Conservation (phyloP, 768 basidiomycete genomes). For the Rhizopogon rudus region DNA sequence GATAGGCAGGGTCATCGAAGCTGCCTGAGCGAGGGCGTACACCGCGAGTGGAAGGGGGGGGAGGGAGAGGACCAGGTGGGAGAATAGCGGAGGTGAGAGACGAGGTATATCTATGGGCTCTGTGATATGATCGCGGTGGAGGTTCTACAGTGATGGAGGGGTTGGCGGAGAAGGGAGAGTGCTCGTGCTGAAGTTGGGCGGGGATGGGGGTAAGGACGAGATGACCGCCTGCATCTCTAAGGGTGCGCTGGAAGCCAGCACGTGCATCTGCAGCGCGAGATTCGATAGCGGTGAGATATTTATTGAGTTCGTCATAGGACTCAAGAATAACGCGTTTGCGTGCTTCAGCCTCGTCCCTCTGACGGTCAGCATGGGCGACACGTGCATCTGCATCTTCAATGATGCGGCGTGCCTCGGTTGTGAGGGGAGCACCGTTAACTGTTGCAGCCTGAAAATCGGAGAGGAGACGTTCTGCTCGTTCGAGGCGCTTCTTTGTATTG, state of each 20-base stretch:
- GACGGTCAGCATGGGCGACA: conserved; percentile 43
- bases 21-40: conserved; percentile 42
- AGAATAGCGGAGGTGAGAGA: conserved; percentile 27
- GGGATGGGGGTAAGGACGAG: conserved; percentile 34
- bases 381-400: conserved; percentile 46
- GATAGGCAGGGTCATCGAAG: conserved; percentile 30
- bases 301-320: conserved; percentile 46
- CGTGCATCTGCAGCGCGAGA: conserved; percentile 45
- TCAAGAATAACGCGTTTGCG: conserved; percentile 40
- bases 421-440: conserved; percentile 13
- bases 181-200: conserved; percentile 10
- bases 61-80: conserved; percentile 34
- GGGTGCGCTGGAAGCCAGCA: conserved; percentile 38
- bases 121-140: conserved; percentile 12
- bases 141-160: conserved; percentile 25
- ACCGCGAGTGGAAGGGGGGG: conserved; percentile 26
- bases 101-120: conserved; percentile 16
- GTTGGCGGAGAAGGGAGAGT: conserved; percentile 16
- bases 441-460: conserved; percentile 19
- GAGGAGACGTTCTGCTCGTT: conserved; percentile 47
- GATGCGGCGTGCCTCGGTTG: conserved; percentile 31
- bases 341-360: conserved; percentile 51
- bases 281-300: conserved; percentile 42
- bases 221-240: conserved; percentile 40
- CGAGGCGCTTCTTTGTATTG: conserved; percentile 37